Evolutionary conservation across 148 eudicot species (phyloP), one percentile per base, ranked within the genome.

Genomic region (Polygonum aviculare): DNA sequence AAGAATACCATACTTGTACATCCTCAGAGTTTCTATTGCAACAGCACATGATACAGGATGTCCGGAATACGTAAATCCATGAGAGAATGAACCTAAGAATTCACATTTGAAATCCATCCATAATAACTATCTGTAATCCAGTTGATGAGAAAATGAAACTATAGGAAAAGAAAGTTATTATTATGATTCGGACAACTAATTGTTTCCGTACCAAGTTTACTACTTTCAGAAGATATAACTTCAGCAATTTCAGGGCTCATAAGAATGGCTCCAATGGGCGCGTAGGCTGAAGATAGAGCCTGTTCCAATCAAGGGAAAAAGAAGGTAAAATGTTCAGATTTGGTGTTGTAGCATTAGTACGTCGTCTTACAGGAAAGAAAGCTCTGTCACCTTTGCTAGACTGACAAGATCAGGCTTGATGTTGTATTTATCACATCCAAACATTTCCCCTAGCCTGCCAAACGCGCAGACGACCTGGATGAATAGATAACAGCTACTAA

Each of bases 1-100:
- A 77, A 48, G 77, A 39, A 72, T 59, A 39, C 21, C 90, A 81
- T 94, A 94, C 98, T 94, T 90, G 89, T 94, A 94, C 51, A 94
- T 79, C 84, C 87, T 92, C 81, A 94, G 83, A 33, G 98, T 55
- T 88, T 94, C 97, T 70, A 92, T 80, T 75, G 98, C 97, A 67
- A 94, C 98, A 82, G 98, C 98, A 75, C 98, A 94, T 16, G 98
- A 59, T 62, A 94, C 98, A 22, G 98, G 98, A 73, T 94, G 98
- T 41, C 98, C 98, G 18, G 97, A 92, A 80, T 94, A 94, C 22
- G 98, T 94, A 77, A 94, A 94, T 83, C 98, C 98, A 82, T 94
- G 98, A 50, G 92, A 85, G 80, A 94, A 94, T 39, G 83, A 8
- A 75, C 98, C 98, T 94, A 65, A 47, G 31, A 31, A 50, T 72